These are phyloP conservation scores for Amanita pallidorosea DNA, from an alignment of 768 basidiomycete species.

Conservation along the genomic window DNA sequence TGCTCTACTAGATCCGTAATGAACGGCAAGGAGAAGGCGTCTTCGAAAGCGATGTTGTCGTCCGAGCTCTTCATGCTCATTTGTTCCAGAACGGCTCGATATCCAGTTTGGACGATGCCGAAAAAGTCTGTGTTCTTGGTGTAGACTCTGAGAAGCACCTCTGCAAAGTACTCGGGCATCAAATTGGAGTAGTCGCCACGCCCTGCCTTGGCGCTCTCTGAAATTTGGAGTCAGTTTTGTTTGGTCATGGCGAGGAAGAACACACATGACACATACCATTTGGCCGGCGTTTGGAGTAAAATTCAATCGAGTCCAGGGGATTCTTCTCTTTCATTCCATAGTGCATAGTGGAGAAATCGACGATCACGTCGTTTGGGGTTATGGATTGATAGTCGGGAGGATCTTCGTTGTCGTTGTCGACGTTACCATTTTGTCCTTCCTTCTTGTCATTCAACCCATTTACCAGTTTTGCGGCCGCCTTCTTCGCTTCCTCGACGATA, in stretches of 20 bases:
- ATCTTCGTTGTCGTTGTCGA: conserved; percentile 12
- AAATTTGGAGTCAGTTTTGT: not conserved
- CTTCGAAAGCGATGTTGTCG: conserved; percentile 3
- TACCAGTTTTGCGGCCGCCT: conserved; percentile 11
- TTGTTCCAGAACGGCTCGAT: conserved; percentile 29
- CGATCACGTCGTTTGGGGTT: conserved; percentile 42
- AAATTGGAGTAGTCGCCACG: conserved; percentile 54
- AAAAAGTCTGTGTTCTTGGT: conserved; percentile 50
- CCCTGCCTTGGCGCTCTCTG: conserved; percentile 34
- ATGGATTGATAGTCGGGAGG: conserved; percentile 19
- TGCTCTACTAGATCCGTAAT: conserved; percentile 5
- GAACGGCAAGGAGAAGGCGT: not conserved
- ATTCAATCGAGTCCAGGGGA: conserved; percentile 59
- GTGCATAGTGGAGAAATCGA: conserved; percentile 58
- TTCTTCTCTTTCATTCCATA: conserved; percentile 66
- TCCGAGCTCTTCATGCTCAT: conserved; percentile 17
- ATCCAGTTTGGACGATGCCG: conserved; percentile 60
- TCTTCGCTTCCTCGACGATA: conserved; percentile 33
- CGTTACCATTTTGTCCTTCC: conserved; percentile 9
- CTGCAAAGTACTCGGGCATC: conserved; percentile 56
- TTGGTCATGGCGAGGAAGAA: not conserved
- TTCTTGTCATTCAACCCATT: not conserved
- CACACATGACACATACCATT: conserved; percentile 31
- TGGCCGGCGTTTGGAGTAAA: conserved; percentile 59
- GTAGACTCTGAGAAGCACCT: conserved; percentile 59